A percentile compares a stretch with the other conserved stretches of the same genome.
These are phyloP conservation scores for Myxozyma neotropica DNA, from an alignment of 805 yeast species.

Conservation along the genomic window DNA sequence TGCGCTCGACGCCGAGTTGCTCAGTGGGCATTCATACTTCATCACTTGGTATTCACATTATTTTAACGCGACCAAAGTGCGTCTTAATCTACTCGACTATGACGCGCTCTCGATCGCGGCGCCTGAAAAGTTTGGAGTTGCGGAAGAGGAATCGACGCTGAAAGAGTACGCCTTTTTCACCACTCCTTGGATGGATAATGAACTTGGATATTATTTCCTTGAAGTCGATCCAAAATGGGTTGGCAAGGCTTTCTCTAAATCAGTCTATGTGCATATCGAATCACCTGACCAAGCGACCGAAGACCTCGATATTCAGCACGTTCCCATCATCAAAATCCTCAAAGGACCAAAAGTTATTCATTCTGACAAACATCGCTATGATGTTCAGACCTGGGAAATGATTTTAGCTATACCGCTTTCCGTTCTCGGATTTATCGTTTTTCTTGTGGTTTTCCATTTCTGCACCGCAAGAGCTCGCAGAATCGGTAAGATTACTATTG, in stretches of 20 bases:
- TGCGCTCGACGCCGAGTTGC: slow-evolving; percentile 58
- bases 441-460: slow-evolving; percentile 28
- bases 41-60: slow-evolving; percentile 77
- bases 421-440: slow-evolving; percentile 19
- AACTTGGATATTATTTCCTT: slow-evolving; percentile 66
- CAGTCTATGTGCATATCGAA: slow-evolving; percentile 70
- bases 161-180: slow-evolving; percentile 55
- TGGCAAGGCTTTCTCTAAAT: slow-evolving; percentile 53
- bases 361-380: slow-evolving; percentile 32
- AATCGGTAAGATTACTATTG: slow-evolving; percentile 25
- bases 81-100: slow-evolving; percentile 34
- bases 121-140: slow-evolving; percentile 19
- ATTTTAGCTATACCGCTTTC: slow-evolving; percentile 32
- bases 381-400: slow-evolving; percentile 28
- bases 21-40: slow-evolving; percentile 67
- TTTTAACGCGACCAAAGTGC: slow-evolving; percentile 49
- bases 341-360: slow-evolving; percentile 18
- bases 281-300: slow-evolving; percentile 26
- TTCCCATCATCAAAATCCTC: slow-evolving; percentile 29
- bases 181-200: slow-evolving; percentile 70
- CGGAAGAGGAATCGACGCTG: background rate
- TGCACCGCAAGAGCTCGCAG: slow-evolving; percentile 27
- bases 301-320: slow-evolving; percentile 33
- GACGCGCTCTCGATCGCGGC: slow-evolving; percentile 31
- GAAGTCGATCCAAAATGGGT: slow-evolving; percentile 68